A percentile compares a stretch with the other conserved stretches of the same genome.
These are phyloP conservation scores for Conticribra weissflogii DNA, from an alignment of 108 stramenopile genomes.

Conservation along the genomic window DNA sequence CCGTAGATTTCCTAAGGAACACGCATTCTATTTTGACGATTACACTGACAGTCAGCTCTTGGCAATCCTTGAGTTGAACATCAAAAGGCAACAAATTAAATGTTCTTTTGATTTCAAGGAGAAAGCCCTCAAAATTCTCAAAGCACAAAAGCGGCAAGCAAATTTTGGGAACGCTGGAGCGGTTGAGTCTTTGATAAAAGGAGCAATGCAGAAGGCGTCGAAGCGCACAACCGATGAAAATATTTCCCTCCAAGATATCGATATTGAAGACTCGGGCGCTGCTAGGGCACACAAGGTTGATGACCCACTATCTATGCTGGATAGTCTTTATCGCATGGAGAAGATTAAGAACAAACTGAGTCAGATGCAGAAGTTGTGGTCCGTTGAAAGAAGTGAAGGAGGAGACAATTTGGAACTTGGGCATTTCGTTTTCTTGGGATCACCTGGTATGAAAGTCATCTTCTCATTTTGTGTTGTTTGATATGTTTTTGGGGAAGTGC, in stretches of 20 bases:
- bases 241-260: conserved; percentile 28
- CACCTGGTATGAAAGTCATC: conserved; percentile 27
- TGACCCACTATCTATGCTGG: conserved; percentile 35
- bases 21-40: conserved; percentile 78
- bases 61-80: conserved; percentile 45
- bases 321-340: conserved; percentile 47
- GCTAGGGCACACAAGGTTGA: conserved; percentile 5
- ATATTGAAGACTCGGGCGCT: conserved; percentile 33
- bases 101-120: conserved; percentile 40
- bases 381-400: conserved; percentile 34
- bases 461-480: too few relatives aligned
- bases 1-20: conserved; percentile 64
- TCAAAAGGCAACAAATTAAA: conserved; percentile 26
- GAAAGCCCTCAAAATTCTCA: conserved; percentile 38
- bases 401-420: conserved; percentile 33
- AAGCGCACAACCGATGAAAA: conserved; percentile 18
- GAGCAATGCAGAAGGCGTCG: conserved; percentile 14
- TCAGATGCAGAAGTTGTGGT: conserved; percentile 31
- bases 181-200: conserved; percentile 58
- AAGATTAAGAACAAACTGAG: conserved; percentile 30
- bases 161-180: conserved; percentile 83
- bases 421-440: conserved; percentile 40
- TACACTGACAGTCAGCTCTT: conserved; percentile 64
- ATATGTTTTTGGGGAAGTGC: conserved; percentile 1
- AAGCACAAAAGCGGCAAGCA: conserved; percentile 29